Evolutionary conservation across 495 filamentous ascomycete species (phyloP).

Genomic region (Cenococcum geophilum): DNA sequence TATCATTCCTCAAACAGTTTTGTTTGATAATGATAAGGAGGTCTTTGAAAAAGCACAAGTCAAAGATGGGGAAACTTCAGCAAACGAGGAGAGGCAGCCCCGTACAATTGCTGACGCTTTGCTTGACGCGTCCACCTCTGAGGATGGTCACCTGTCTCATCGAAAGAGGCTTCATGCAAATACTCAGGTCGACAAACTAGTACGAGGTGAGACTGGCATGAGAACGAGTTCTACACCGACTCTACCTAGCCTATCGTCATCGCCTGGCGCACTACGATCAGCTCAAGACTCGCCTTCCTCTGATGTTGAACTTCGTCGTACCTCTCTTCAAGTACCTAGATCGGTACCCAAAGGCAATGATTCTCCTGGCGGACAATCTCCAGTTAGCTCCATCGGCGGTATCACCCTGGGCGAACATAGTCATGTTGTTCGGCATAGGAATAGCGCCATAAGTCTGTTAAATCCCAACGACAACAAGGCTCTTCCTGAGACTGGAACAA

Average conservation of each 20-base stretch:
- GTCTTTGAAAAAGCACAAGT: slow-evolving; percentile 40
- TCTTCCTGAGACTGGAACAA: slow-evolving; percentile 74
- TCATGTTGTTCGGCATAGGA: slow-evolving; percentile 49
- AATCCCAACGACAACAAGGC: slow-evolving; percentile 75
- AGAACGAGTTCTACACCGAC: slow-evolving; percentile 12
- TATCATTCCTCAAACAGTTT: slow-evolving; percentile 77
- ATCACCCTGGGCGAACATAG: slow-evolving; percentile 13
- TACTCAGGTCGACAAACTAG: slow-evolving; percentile 43
- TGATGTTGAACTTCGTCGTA: slow-evolving; percentile 17
- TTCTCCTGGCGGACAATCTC: slow-evolving; percentile 18
- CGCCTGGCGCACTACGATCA: slow-evolving; percentile 36
- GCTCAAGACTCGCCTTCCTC: slow-evolving; percentile 21
- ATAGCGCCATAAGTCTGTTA: slow-evolving; percentile 78
- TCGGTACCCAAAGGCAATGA: not conserved
- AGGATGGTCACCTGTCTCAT: slow-evolving; percentile 60
- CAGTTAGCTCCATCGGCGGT: slow-evolving; percentile 12
- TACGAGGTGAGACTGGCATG: slow-evolving; percentile 4
- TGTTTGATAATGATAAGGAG: slow-evolving; percentile 71
- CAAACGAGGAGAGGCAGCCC: slow-evolving; percentile 13
- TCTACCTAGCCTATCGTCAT: slow-evolving; percentile 38
- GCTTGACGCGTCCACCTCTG: slow-evolving; percentile 84
- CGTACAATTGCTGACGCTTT: slow-evolving; percentile 82
- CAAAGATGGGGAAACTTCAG: slow-evolving; percentile 22
- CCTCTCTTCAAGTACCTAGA: slow-evolving; percentile 24
- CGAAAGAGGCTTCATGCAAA: slow-evolving; percentile 52